Evolutionary conservation across 495 filamentous ascomycete genomes (phyloP).

Genomic region (Lophium mytilinum): DNA sequence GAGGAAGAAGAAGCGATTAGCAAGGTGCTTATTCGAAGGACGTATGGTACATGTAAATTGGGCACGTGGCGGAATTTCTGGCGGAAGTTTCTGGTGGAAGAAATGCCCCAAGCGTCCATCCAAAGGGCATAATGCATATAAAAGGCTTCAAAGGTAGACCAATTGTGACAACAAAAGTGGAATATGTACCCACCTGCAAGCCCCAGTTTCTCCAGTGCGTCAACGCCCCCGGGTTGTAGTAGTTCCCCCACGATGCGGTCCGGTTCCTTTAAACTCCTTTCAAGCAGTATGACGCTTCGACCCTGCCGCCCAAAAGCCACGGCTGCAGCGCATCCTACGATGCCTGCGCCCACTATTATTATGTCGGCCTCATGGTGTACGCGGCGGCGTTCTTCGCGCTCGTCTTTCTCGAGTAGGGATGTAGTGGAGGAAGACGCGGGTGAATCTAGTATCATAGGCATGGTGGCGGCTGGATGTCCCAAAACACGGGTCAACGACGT

Average conservation of each 20-base stretch:
- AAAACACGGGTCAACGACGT: neutral
- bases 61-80: no score
- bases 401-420: conserved; percentile 5
- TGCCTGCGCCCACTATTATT: conserved; percentile 81
- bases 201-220: conserved; percentile 72
- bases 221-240: conserved; percentile 84
- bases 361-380: conserved; percentile 53
- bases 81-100: no score
- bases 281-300: conserved; percentile 83
- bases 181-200: conserved; percentile 37
- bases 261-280: conserved; percentile 83
- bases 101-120: no score
- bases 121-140: neutral
- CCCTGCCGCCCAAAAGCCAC: conserved; percentile 75
- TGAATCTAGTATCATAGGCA: conserved; percentile 2
- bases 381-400: conserved; percentile 26
- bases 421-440: neutral
- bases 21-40: no score
- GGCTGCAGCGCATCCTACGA: conserved; percentile 83
- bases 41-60: no score
- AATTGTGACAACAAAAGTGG: no score
- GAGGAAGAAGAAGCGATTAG: neutral
- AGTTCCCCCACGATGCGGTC: conserved; percentile 96
- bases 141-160: no score
- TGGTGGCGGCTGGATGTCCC: neutral